Evolutionary conservation across 352 stramenopile genomes (phyloP), one percentile per base, ranked within the genome.

Genomic region (Blastocystis sp.): DNA sequence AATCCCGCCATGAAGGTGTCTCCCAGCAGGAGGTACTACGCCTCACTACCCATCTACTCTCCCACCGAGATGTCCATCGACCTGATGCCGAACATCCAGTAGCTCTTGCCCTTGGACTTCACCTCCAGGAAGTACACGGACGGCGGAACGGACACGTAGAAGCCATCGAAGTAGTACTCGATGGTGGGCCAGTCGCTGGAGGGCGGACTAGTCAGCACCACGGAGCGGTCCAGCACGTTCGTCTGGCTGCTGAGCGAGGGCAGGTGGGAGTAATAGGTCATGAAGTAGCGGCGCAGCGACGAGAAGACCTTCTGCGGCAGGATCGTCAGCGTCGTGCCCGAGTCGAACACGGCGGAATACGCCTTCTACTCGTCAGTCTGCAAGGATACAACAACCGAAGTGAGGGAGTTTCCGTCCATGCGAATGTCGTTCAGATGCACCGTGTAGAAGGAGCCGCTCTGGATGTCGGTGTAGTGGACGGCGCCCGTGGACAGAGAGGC

Each of bases 21-120:
- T 4, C 64, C 64, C n/a, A 74, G 64, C 14, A 74, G 23, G 14
- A 74, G 11, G 64, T 74, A 74, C 64, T 74, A 74, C 11, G 19
- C 17, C 7, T 53, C 7, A 74, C 3, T 10, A 23, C 21, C 4
- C 21, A 9, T 53, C 7, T 53, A 10, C 14, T 45, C 7, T 10
- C 14, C 23, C 17, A 74, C 64, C 14, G 34, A 74, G 14, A 23
- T 23, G 19, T 28, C 14, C 14, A 74, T 48, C 4, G 64, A 40
- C 17, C 17, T 0, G 41, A 74, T 40, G 34, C 64, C 64, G 41
- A 74, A 74, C 64, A 74, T 53, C 64, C 64, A 74, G 2, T 21
- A 14, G 34, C 17, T 19, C 40, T 74, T n/a, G 4, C 64, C 64
- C 5, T 45, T 53, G 14, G 9, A 5, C 23, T 17, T n/a, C 5